phyloP scores from a whole-genome alignment of 768 basidiomycete species.

The Suillus brevipes region DNA sequence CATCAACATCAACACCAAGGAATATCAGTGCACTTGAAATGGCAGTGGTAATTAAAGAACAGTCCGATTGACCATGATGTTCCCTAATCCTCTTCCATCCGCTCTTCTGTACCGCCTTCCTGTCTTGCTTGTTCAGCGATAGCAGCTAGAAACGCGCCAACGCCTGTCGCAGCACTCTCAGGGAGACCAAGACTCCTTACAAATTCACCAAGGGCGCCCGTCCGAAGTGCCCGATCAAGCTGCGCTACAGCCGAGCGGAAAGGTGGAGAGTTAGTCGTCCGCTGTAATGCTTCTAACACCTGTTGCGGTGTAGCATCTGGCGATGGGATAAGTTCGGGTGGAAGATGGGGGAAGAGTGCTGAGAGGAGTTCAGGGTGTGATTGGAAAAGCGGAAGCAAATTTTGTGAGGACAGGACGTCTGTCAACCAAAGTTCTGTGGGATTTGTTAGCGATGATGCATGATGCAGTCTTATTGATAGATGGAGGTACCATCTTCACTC shows the following conservation, averaged over 20 bases:
- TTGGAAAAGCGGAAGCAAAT: slow-evolving; percentile 70
- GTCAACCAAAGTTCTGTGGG: slow-evolving; percentile 54
- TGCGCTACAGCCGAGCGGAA: slow-evolving; percentile 78
- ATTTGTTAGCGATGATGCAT: slow-evolving; percentile 12
- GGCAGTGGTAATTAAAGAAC: neutral
- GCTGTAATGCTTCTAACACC: slow-evolving; percentile 57
- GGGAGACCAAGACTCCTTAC: slow-evolving; percentile 81
- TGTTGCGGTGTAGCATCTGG: slow-evolving; percentile 48
- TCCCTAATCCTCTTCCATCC: slow-evolving; percentile 78
- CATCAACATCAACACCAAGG: neutral
- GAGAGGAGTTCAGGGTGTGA: slow-evolving; percentile 68
- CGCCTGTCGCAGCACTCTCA: slow-evolving; percentile 77
- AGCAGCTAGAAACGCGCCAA: slow-evolving; percentile 78
- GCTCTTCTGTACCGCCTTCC: slow-evolving; percentile 40
- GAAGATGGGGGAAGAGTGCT: slow-evolving; percentile 78
- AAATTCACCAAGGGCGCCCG: slow-evolving; percentile 73
- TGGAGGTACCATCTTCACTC: slow-evolving; percentile 11
- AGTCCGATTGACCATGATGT: neutral
- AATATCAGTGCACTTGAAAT: neutral
- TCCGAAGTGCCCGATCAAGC: slow-evolving; percentile 83
- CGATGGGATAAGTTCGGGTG: slow-evolving; percentile 69
- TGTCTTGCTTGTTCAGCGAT: slow-evolving; percentile 72
- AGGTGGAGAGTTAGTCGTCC: slow-evolving; percentile 79
- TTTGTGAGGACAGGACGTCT: slow-evolving; percentile 74
- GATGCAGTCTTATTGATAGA: slow-evolving; percentile 3